phyloP scores from a whole-genome alignment of 169 alveolate genomes.

The Plasmodium reichenowi region DNA sequence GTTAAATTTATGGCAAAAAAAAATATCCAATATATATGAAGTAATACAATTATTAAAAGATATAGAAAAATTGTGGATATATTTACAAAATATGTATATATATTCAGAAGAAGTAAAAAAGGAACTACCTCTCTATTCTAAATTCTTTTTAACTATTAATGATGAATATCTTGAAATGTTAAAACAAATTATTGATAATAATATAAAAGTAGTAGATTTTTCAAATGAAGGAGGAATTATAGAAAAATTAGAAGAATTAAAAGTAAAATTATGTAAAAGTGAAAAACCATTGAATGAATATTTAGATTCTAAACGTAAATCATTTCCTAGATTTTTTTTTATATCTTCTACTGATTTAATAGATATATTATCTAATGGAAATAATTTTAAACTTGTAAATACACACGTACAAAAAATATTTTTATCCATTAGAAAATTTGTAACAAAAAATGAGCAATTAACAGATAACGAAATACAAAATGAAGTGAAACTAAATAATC shows the following conservation, averaged over 20 bases:
- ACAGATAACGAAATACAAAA: slow-evolving; percentile 36
- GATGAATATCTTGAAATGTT: slow-evolving; percentile 93
- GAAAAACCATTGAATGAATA: slow-evolving; percentile 97
- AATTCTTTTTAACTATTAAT: slow-evolving; percentile 94
- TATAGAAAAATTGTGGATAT: slow-evolving; percentile 96
- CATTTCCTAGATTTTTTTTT: slow-evolving; percentile 98
- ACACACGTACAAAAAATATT: slow-evolving; percentile 96
- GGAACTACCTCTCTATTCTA: slow-evolving; percentile 96
- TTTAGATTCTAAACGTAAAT: slow-evolving; percentile 96
- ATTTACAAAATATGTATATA: slow-evolving; percentile 96
- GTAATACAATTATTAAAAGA: slow-evolving; percentile 93
- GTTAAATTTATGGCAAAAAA: slow-evolving; percentile 94
- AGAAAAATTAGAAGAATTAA: slow-evolving; percentile 90
- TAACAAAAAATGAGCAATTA: slow-evolving; percentile 88
- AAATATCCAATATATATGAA: slow-evolving; percentile 94
- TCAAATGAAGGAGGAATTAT: slow-evolving; percentile 90
- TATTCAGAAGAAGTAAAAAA: slow-evolving; percentile 97
- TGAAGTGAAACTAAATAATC: slow-evolving; percentile 10
- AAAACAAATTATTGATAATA: slow-evolving; percentile 83
- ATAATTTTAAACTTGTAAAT: slow-evolving; percentile 94
- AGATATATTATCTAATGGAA: slow-evolving; percentile 96
- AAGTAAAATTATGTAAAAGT: slow-evolving; percentile 92
- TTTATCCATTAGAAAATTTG: slow-evolving; percentile 91
- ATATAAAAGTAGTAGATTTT: slow-evolving; percentile 84
- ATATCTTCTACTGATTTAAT: slow-evolving; percentile 96